phyloP scores from a whole-genome alignment of 2,329 filamentous ascomycete genomes.

The Alternaria infectoria region DNA sequence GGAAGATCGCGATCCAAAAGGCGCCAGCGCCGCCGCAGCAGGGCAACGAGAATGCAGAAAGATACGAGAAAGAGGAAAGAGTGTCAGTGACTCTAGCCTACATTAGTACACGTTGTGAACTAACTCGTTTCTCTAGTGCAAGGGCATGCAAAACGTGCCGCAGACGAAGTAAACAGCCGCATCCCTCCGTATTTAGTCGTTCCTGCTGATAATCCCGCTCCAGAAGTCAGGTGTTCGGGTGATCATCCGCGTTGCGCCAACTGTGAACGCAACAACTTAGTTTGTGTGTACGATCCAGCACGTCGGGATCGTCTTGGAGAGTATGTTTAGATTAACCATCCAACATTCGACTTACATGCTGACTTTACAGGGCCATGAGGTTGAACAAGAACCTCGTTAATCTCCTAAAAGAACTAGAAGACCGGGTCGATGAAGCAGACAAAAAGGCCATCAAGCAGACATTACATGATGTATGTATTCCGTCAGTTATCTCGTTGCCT shows the following conservation, averaged over 20 bases:
- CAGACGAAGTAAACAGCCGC: slow-evolving; percentile 23
- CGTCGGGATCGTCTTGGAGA: slow-evolving; percentile 33
- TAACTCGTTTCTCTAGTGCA: slow-evolving; percentile 10
- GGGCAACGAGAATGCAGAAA: slow-evolving; percentile 2
- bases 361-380: slow-evolving; percentile 22
- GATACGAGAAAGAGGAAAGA: slow-evolving; percentile 22
- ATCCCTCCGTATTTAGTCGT: neutral
- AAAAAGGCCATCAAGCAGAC: slow-evolving; percentile 22
- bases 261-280: slow-evolving; percentile 18
- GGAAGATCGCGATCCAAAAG: slow-evolving; percentile 24
- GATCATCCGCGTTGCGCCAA: slow-evolving; percentile 25
- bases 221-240: slow-evolving; percentile 36
- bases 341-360: neutral
- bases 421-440: slow-evolving; percentile 18
- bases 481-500: neutral
- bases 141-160: slow-evolving; percentile 34
- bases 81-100: slow-evolving; percentile 14
- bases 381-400: slow-evolving; percentile 24
- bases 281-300: slow-evolving; percentile 32
- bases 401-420: slow-evolving; percentile 27
- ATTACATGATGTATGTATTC: slow-evolving; percentile 29
- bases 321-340: slow-evolving; percentile 4
- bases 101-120: neutral
- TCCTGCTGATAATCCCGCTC: neutral
- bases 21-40: slow-evolving; percentile 10